A percentile compares a stretch with the other conserved stretches of the same genome.
These are phyloP conservation scores for Candida chilensis DNA, from an alignment of 805 yeast genomes.

Conservation along the genomic window DNA sequence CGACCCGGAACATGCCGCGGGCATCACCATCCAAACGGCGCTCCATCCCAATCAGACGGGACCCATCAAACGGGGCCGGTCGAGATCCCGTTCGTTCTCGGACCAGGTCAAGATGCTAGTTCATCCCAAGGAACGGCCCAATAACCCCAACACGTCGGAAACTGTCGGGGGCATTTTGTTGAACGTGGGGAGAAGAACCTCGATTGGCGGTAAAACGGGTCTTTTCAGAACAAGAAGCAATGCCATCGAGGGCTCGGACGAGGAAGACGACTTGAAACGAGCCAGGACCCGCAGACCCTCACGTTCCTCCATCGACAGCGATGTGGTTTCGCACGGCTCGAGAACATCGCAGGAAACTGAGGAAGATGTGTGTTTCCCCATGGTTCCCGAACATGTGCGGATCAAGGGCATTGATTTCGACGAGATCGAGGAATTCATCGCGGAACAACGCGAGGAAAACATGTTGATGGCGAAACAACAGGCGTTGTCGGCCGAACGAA, in stretches of 20 bases:
- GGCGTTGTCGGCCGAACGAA: slow-evolving; percentile 11
- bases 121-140: slow-evolving; percentile 17
- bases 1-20: too few species aligned
- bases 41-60: too few species aligned
- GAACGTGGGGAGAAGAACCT: slow-evolving; percentile 7
- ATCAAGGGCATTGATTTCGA: slow-evolving; percentile 82
- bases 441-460: slow-evolving; percentile 46
- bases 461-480: slow-evolving; percentile 21
- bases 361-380: slow-evolving; percentile 96
- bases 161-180: slow-evolving; percentile 18
- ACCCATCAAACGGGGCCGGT: too few species aligned
- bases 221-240: slow-evolving; percentile 9
- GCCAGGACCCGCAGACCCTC: slow-evolving; percentile 17
- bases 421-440: slow-evolving; percentile 77
- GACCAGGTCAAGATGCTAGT: slow-evolving; percentile 30
- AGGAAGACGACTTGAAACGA: slow-evolving; percentile 5
- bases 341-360: slow-evolving; percentile 85
- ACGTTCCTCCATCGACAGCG: slow-evolving; percentile 42
- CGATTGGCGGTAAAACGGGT: slow-evolving; percentile 8
- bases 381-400: slow-evolving; percentile 57
- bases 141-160: slow-evolving; percentile 10
- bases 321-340: slow-evolving; percentile 64
- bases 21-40: too few species aligned
- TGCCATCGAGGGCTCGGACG: slow-evolving; percentile 10
- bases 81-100: slow-evolving; percentile 29